A percentile compares a stretch with the other conserved stretches of the same genome.
Evolutionary conservation across 495 filamentous ascomycete species (phyloP).

Genomic region (Parathielavia hyrcaniae): DNA sequence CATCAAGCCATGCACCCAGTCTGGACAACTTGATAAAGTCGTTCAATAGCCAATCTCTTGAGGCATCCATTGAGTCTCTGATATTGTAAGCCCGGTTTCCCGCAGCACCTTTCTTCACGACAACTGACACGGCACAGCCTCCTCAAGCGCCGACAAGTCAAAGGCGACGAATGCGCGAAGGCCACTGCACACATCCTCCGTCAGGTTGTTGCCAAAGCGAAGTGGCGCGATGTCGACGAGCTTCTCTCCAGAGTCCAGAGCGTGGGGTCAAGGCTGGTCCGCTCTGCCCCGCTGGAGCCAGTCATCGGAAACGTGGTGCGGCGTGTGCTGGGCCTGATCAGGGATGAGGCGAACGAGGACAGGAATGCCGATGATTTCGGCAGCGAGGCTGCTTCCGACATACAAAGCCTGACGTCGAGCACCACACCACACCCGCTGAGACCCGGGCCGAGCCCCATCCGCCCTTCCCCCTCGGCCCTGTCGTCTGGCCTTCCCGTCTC

Average conservation of each 20-base stretch:
- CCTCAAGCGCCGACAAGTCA: constrained; percentile 83
- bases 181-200: constrained; percentile 84
- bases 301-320: constrained; percentile 91
- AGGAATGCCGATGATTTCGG: constrained; percentile 58
- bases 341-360: constrained; percentile 82
- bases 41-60: constrained; percentile 39
- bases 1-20: constrained; percentile 54
- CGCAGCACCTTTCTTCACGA: not conserved
- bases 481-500: constrained; percentile 51
- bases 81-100: constrained; percentile 56
- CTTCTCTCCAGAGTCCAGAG: constrained; percentile 71
- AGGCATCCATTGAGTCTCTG: constrained; percentile 73
- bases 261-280: constrained; percentile 65
- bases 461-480: constrained; percentile 39
- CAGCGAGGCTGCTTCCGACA: constrained; percentile 33
- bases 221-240: constrained; percentile 64
- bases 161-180: constrained; percentile 76
- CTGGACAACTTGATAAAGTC: constrained; percentile 71
- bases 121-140: constrained; percentile 48
- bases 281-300: constrained; percentile 80
- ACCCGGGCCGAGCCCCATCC: constrained; percentile 29
- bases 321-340: constrained; percentile 80
- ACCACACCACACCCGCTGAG: constrained; percentile 30
- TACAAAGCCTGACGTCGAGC: constrained; percentile 36
- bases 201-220: constrained; percentile 68